A percentile compares a stretch with the other conserved stretches of the same genome.
These are phyloP conservation scores for Alopecurus myosuroides DNA, from an alignment of 176 grass and related monocot species.

Conservation along the genomic window DNA sequence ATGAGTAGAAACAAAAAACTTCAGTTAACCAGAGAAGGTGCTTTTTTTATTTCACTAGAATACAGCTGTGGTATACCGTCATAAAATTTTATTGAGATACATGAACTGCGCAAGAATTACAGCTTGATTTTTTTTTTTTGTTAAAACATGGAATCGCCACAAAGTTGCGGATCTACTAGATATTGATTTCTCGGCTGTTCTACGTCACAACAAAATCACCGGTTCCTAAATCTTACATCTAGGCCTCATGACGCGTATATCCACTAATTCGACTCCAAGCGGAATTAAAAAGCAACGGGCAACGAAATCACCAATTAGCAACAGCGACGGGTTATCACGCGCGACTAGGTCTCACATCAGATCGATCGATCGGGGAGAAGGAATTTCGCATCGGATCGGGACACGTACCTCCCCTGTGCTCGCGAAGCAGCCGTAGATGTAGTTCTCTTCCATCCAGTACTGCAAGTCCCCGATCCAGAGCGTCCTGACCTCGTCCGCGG, in stretches of 20 bases:
- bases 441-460: slow-evolving; percentile 98
- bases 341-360: neutral
- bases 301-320: neutral
- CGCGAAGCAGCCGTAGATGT: slow-evolving; percentile 63
- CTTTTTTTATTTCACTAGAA: neutral
- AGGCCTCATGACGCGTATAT: neutral
- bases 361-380: neutral
- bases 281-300: neutral
- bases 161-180: neutral
- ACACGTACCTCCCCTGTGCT: slow-evolving; percentile 64
- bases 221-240: neutral
- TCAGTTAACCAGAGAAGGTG: neutral
- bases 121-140: neutral
- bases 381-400: neutral
- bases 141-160: neutral
- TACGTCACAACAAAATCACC: neutral
- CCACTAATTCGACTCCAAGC: neutral
- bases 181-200: neutral
- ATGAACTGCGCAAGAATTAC: neutral
- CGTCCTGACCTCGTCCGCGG: slow-evolving; percentile 71
- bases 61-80: neutral
- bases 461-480: slow-evolving; percentile 97
- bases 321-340: neutral
- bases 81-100: neutral
- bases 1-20: neutral